These are phyloP conservation scores for Dictyophora rubrovolvata DNA, from an alignment of 768 basidiomycete genomes.

Conservation along the genomic window DNA sequence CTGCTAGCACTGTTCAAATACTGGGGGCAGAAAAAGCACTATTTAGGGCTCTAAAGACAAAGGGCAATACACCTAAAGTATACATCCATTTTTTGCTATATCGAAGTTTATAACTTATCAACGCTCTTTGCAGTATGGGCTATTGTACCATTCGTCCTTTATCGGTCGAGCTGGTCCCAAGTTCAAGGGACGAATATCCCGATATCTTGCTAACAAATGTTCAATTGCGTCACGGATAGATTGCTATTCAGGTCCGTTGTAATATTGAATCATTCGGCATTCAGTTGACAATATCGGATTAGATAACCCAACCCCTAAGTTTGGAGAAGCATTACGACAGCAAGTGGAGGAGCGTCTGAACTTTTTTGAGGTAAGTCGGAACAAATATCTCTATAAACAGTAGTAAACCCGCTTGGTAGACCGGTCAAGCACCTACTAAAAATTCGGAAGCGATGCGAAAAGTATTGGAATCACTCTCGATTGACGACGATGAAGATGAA, in stretches of 20 bases:
- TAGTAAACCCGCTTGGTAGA: conserved; percentile 20
- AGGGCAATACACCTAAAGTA: conserved; percentile 97
- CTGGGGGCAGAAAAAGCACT: conserved; percentile 96
- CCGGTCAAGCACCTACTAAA: conserved; percentile 79
- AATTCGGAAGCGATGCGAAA: conserved; percentile 88
- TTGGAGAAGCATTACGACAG: conserved; percentile 84
- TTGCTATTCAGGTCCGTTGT: conserved; percentile 68
- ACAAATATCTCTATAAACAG: not conserved
- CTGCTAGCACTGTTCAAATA: conserved; percentile 96
- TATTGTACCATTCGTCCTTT: conserved; percentile 95
- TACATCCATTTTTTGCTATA: conserved; percentile 10
- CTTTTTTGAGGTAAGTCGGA: conserved; percentile 65
- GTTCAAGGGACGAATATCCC: conserved; percentile 94
- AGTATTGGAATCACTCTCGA: conserved; percentile 67
- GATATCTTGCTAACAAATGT: conserved; percentile 98
- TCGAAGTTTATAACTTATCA: not conserved
- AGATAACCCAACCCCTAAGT: conserved; percentile 84
- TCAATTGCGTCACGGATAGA: conserved; percentile 96
- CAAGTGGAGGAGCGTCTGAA: conserved; percentile 94
- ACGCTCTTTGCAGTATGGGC: conserved; percentile 61
- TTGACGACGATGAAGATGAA: conserved; percentile 60
- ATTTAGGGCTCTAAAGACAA: conserved; percentile 95
- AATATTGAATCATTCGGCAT: not conserved
- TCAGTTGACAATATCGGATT: not conserved
- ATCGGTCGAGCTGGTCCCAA: conserved; percentile 92